A percentile compares a stretch with the other conserved stretches of the same genome.
These are phyloP conservation scores for Nakazawaea siamensis DNA, from an alignment of 805 yeast genomes.

Conservation along the genomic window DNA sequence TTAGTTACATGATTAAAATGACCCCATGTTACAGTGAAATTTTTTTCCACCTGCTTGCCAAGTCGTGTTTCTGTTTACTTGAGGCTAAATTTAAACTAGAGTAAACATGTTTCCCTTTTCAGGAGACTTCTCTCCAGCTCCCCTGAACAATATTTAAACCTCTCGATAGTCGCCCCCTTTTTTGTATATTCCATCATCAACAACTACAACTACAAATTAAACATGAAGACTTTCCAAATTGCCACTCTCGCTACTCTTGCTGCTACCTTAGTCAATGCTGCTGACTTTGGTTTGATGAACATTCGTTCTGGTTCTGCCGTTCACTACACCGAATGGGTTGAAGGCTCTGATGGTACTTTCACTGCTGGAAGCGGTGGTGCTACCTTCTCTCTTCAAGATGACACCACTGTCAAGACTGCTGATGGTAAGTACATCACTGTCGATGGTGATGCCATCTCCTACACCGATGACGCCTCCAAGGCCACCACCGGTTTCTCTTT, in stretches of 20 bases:
- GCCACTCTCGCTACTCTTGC: conserved; percentile 8
- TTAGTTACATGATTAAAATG: no score
- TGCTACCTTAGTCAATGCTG: conserved; percentile 1
- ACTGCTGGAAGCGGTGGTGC: not conserved
- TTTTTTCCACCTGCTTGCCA: no score
- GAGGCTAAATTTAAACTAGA: no score
- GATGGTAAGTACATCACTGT: conserved; percentile 7
- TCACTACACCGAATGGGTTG: conserved; percentile 8
- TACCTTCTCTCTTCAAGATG: conserved; percentile 2
- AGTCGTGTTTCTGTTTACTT: no score
- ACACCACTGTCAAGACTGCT: conserved; percentile 5
- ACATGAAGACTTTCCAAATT: conserved; percentile 2
- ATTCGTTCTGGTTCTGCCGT: conserved; percentile 8
- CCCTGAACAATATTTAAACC: no score
- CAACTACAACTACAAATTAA: no score
- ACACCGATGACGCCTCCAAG: not conserved
- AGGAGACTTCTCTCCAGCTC: no score
- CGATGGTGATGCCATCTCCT: conserved; percentile 6
- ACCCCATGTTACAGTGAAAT: no score
- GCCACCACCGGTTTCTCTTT: conserved; percentile 7
- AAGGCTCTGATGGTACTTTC: conserved; percentile 1
- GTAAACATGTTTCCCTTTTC: no score
- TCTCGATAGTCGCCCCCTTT: no score
- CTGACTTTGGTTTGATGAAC: conserved; percentile 6
- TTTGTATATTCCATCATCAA: no score